Evolutionary conservation across 2,329 filamentous ascomycete genomes (phyloP).

Genomic region (Fusarium sarcochroum): DNA sequence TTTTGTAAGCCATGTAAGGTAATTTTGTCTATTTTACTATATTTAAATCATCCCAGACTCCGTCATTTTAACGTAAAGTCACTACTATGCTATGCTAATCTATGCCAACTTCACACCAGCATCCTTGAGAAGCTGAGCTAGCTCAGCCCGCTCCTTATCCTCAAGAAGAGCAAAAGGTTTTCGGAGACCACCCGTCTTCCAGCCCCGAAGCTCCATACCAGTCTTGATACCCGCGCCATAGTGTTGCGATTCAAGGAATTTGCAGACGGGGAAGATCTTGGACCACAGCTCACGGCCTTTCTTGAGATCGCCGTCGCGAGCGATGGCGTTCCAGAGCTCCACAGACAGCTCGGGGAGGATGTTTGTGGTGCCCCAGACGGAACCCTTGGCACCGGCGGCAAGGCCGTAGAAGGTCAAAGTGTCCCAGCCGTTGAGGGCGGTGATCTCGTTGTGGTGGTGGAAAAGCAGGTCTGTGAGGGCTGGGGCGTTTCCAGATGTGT

Average conservation of each 20-base stretch:
- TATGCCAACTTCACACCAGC: constrained; percentile 54
- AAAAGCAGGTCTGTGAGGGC: constrained; percentile 65
- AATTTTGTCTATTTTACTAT: constrained; percentile 15
- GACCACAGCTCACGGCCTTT: constrained; percentile 62
- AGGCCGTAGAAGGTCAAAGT: constrained; percentile 67
- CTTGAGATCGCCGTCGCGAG: constrained; percentile 56
- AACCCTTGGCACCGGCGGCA: constrained; percentile 63
- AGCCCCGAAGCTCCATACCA: constrained; percentile 62
- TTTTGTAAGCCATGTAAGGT: not conserved
- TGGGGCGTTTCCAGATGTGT: constrained; percentile 66
- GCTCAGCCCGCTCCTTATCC: constrained; percentile 51
- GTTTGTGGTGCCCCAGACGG: constrained; percentile 66
- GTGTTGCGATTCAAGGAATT: constrained; percentile 63
- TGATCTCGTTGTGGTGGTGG: constrained; percentile 56
- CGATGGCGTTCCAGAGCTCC: constrained; percentile 62
- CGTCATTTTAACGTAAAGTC: not conserved
- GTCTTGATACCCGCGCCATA: constrained; percentile 65
- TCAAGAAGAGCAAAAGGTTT: constrained; percentile 61
- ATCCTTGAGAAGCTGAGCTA: constrained; percentile 55
- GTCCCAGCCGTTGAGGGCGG: constrained; percentile 67
- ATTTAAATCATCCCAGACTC: constrained; percentile 12
- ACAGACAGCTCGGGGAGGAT: constrained; percentile 64
- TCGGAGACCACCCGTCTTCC: constrained; percentile 61
- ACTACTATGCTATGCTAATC: not conserved
- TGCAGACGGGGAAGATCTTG: constrained; percentile 65